A percentile compares a stretch with the other conserved stretches of the same genome.
phyloP scores from a whole-genome alignment of 108 stramenopile species.

The Bacterosira constricta region DNA sequence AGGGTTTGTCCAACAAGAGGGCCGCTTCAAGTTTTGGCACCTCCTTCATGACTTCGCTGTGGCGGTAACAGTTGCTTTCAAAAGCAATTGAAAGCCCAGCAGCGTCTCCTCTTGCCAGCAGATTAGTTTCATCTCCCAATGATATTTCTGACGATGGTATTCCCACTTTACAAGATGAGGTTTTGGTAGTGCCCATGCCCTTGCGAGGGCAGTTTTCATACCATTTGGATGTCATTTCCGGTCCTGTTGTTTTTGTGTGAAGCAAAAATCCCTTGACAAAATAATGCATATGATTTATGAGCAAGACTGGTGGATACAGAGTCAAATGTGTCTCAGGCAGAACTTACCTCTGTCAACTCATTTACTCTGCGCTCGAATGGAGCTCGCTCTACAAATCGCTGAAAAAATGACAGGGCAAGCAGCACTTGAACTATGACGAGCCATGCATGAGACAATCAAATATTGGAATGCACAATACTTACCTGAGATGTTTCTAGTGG shows the following conservation, averaged over 20 bases:
- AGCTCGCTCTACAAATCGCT: slow-evolving; percentile 23
- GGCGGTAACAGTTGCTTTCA: slow-evolving; percentile 36
- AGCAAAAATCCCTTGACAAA: slow-evolving; percentile 28
- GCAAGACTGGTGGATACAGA: background rate
- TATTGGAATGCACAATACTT: too few species aligned
- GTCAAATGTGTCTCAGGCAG: background rate
- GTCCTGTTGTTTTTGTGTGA: slow-evolving; percentile 39
- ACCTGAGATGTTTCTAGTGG: slow-evolving; percentile 13
- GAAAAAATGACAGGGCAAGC: background rate
- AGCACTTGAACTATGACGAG: background rate
- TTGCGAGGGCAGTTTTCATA: slow-evolving; percentile 16
- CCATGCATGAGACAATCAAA: too few species aligned
- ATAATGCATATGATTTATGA: background rate
- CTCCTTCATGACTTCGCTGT: slow-evolving; percentile 19
- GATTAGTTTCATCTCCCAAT: background rate
- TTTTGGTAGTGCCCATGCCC: slow-evolving; percentile 3
- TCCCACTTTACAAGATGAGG: slow-evolving; percentile 28
- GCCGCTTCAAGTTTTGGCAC: slow-evolving; percentile 28
- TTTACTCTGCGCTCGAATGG: slow-evolving; percentile 46
- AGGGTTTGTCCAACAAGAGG: background rate
- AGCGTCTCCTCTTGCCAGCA: background rate
- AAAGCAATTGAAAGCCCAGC: background rate
- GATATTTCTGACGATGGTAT: slow-evolving; percentile 22
- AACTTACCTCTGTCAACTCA: slow-evolving; percentile 36
- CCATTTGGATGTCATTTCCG: slow-evolving; percentile 34